Conservation (phyloP, 352 stramenopile genomes). For the Globisporangium iwayamae region DNA sequence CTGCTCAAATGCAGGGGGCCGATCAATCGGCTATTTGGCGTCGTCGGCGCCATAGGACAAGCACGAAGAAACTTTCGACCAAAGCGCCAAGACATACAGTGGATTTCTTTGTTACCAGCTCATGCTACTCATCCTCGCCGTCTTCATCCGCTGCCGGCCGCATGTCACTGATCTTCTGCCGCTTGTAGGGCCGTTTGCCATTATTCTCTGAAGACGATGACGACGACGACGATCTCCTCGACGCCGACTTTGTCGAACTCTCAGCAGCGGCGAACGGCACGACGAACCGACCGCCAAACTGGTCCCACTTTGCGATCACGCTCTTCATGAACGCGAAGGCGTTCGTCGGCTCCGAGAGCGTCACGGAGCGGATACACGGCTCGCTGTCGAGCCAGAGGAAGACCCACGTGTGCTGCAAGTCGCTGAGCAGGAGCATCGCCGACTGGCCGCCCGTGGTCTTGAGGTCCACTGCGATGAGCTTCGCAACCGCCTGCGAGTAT, state of each 20-base stretch:
- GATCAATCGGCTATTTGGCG: neutral
- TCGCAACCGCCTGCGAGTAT: constrained; percentile 6
- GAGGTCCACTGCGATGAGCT: constrained; percentile 9
- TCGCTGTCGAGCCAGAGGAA: constrained; percentile 12
- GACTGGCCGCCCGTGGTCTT: constrained; percentile 7
- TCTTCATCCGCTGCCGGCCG: neutral
- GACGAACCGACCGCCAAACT: neutral
- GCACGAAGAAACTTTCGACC: too few relatives aligned
- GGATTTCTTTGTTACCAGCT: neutral
- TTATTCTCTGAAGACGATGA: neutral
- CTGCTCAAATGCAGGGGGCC: neutral
- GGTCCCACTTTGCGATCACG: constrained; percentile 5
- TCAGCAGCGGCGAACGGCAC: neutral
- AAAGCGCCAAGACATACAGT: too few relatives aligned
- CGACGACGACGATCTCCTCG: neutral
- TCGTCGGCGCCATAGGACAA: neutral
- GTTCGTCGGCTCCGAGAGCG: neutral
- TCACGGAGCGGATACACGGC: constrained; percentile 9
- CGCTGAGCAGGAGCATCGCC: constrained; percentile 10
- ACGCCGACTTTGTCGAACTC: neutral
- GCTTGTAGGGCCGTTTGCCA: constrained; percentile 6
- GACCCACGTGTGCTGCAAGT: constrained; percentile 10
- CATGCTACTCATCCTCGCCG: neutral
- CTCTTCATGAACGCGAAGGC: constrained; percentile 5
- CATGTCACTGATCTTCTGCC: constrained; percentile 9